Base-by-base conservation (phyloP, 352 stramenopile genomes). In the Lagenidium sp. region DNA sequence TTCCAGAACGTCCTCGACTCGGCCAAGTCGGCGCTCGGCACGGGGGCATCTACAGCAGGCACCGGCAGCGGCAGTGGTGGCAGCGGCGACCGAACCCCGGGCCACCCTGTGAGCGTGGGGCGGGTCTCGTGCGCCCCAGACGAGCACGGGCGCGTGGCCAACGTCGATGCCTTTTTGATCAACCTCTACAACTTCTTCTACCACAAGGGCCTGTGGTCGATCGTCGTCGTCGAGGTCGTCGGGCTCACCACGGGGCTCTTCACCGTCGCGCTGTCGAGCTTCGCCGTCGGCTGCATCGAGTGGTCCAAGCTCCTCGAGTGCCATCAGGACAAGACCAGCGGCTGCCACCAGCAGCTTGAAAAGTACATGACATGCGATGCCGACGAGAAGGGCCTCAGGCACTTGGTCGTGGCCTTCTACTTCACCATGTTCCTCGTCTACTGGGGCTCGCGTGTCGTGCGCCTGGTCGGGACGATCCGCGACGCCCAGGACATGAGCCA, bases 201-300 rank as follows among this genome's bases (percentile, higher is more conserved):
- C 53, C 79, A 95, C 61, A 93, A 94, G 54, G 93, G 93, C n/a
- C 86, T 97, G 41, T 84, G 78, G 61, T 77, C 65, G 41, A 97
- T 96, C 45, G 57, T 93, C 4, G 69, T 84, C 6, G 68, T 93
- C 12, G 88, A 97, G 47, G 51, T 98, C 25, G 87, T 95, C 23
- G 83, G 96, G 55, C 50, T 99, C 3, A 26, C 86, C 13, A 97
- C 95, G 11, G 73, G 98, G 10, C 76, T 97, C 4, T 98, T 99
- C 57, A 99, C 93, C 48, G 77, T 99, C 19, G 69, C 82, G 50
- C 78, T 97, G 28, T 95, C 79, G n/a, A 95, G 83, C 23, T 96
- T 98, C 47, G 44, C 98, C 39, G 73, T 99, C 21, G 90, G 85
- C 1, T 98, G 95, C 57, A 80, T 99, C 20, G 83, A 99, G 65